Base-by-base conservation (phyloP, 805 yeast genomes). In the Torulaspora maleeae region DNA sequence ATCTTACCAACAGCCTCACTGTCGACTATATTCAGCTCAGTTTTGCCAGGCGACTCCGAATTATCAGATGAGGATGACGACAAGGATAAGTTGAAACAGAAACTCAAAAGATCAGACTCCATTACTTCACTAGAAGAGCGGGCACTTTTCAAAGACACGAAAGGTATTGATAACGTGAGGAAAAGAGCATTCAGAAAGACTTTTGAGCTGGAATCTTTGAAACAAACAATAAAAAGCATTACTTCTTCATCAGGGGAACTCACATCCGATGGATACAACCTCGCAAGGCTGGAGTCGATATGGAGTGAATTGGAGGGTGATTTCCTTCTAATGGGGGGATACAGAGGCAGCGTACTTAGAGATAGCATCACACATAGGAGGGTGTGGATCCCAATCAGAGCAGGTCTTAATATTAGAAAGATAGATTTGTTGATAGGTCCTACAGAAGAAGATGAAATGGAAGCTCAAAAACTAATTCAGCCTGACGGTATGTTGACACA, bases 301-400 rank as follows among this genome's bases (percentile, higher is more conserved):
- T 83, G 73, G 72, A 74, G 76, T 47, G 76, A 76, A 20, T 54
- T 88, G 1, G 82, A 80, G 17, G 96, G 96, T 4, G 89, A 89
- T 58, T 73, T 90, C 1, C 77, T 90, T 2, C 71, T 90, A 1
- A 48, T 90, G 63, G 96, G 96, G 4, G 97, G 97, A 0, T 90
- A 85, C 64, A 72, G 97, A 55, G 97, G 97, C 2, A 79, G 88
- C 36, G 77, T 83, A 4, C 66, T 90, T 42, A 63, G 91, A 36
- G 93, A 86, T 56, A 58, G 77, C 1, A 68, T 68, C 10, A 82
- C 95, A 0, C 65, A 72, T 11, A 77, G 81, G 48, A 70, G 91
- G 42, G 76, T 85, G 1, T 90, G 97, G 97, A 78, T 89, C 33
- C 96, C 97, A 0, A 59, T 84, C 5, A 83, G 85, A 55, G 96